Conservation (phyloP, 75 land plant species). For the Sequoia sempervirens region DNA sequence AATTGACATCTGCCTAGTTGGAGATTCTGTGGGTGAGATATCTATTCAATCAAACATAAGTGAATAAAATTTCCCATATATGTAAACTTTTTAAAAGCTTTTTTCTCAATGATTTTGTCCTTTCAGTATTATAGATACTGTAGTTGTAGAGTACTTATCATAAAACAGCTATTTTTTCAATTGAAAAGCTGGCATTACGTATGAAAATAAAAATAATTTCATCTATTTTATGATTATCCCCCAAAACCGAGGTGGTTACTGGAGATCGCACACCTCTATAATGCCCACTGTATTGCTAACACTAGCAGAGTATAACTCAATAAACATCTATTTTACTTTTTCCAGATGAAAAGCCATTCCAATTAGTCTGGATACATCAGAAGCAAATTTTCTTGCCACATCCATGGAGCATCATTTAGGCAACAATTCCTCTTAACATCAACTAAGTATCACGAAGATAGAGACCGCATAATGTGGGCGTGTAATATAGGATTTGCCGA, state of each 20-base stretch:
- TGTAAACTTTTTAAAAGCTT: not conserved
- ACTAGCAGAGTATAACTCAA: not conserved
- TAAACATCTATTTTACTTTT: not conserved
- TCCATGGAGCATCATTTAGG: not conserved
- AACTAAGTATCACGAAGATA: not conserved
- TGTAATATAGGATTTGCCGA: not conserved
- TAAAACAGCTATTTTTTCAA: not conserved
- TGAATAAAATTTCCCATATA: not conserved
- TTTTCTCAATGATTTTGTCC: not conserved
- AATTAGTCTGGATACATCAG: not conserved
- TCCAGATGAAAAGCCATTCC: not conserved
- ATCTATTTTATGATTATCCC: not conserved
- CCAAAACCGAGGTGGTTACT: not conserved
- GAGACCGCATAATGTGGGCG: not conserved
- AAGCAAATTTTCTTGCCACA: not conserved
- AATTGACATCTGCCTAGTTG: conserved; percentile 87
- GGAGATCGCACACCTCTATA: not conserved
- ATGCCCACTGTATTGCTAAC: not conserved
- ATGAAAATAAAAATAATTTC: too few relatives aligned
- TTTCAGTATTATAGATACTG: not conserved
- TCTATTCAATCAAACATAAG: not conserved
- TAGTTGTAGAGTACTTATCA: not conserved
- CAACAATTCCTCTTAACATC: not conserved
- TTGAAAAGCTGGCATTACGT: not conserved
- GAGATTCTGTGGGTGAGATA: conserved; percentile 71